phyloP scores from a whole-genome alignment of 2,329 filamentous ascomycete genomes.

The Curvularia verruculosa region DNA sequence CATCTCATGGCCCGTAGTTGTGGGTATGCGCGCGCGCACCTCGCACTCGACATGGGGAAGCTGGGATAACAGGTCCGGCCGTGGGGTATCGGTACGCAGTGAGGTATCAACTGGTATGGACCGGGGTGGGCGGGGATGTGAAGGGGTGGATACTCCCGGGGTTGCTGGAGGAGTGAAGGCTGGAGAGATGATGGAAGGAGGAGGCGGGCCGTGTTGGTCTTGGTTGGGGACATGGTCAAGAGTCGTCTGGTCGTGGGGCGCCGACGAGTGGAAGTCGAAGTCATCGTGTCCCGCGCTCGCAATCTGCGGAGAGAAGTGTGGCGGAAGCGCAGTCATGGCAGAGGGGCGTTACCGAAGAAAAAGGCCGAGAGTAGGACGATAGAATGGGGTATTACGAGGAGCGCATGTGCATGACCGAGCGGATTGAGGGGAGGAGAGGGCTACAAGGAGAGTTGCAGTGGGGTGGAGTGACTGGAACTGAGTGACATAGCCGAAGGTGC shows the following conservation, averaged over 20 bases:
- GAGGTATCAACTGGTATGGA: slow-evolving; percentile 54
- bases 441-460: slow-evolving; percentile 6
- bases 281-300: slow-evolving; percentile 50
- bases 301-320: slow-evolving; percentile 61
- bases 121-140: slow-evolving; percentile 43
- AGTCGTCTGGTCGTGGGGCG: slow-evolving; percentile 27
- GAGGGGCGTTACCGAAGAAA: background rate
- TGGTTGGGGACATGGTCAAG: slow-evolving; percentile 15
- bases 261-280: slow-evolving; percentile 40
- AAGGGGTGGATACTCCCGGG: slow-evolving; percentile 42
- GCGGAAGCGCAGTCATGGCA: slow-evolving; percentile 60
- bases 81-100: slow-evolving; percentile 52
- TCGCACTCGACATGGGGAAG: slow-evolving; percentile 90
- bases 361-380: background rate
- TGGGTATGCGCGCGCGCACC: slow-evolving; percentile 93
- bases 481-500: slow-evolving; percentile 24
- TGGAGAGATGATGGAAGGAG: slow-evolving; percentile 56
- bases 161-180: slow-evolving; percentile 52
- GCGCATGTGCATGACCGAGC: background rate
- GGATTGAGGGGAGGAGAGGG: background rate
- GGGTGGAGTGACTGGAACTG: slow-evolving; percentile 10
- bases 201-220: slow-evolving; percentile 27
- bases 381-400: background rate
- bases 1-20: slow-evolving; percentile 91
- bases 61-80: slow-evolving; percentile 73